Conservation (phyloP, 192 early-diverging fungal genomes). For the Podila epicladia region DNA sequence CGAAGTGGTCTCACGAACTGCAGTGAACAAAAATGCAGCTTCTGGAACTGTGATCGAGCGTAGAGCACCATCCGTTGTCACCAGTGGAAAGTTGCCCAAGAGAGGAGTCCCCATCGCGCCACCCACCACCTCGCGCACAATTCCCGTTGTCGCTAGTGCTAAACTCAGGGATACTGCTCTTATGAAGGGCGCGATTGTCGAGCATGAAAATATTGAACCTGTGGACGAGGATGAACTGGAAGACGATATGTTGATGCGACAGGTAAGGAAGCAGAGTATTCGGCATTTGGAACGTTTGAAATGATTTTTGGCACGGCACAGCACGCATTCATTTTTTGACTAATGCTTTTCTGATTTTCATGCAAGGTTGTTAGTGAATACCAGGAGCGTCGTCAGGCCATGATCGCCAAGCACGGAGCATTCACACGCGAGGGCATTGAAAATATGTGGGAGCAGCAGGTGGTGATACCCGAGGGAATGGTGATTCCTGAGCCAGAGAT, state of each 20-base stretch:
- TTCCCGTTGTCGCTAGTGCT: conserved; percentile 19
- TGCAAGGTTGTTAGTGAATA: conserved; percentile 48
- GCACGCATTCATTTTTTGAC: too few species aligned
- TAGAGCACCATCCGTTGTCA: not conserved
- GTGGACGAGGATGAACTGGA: conserved; percentile 58
- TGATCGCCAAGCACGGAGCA: conserved; percentile 41
- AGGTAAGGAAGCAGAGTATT: conserved; percentile 26
- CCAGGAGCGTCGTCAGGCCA: conserved; percentile 47
- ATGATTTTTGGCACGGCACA: not conserved
- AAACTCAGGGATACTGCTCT: conserved; percentile 48
- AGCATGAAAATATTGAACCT: conserved; percentile 52
- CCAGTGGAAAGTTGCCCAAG: conserved; percentile 3
- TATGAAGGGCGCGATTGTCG: conserved; percentile 58
- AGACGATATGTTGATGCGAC: conserved; percentile 59
- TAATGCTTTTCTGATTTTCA: not conserved
- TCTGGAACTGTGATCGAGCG: conserved; percentile 4
- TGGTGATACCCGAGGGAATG: conserved; percentile 44
- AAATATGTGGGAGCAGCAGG: conserved; percentile 43
- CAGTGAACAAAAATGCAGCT: not conserved
- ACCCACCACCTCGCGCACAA: conserved; percentile 2
- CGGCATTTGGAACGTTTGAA: not conserved
- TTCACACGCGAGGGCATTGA: conserved; percentile 41
- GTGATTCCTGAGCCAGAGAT: conserved; percentile 28
- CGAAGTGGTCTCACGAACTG: conserved; percentile 4
- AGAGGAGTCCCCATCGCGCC: conserved; percentile 1